Evolutionary conservation across 2,329 filamentous ascomycete species (phyloP).

Genomic region (Coniochaeta prunicola): DNA sequence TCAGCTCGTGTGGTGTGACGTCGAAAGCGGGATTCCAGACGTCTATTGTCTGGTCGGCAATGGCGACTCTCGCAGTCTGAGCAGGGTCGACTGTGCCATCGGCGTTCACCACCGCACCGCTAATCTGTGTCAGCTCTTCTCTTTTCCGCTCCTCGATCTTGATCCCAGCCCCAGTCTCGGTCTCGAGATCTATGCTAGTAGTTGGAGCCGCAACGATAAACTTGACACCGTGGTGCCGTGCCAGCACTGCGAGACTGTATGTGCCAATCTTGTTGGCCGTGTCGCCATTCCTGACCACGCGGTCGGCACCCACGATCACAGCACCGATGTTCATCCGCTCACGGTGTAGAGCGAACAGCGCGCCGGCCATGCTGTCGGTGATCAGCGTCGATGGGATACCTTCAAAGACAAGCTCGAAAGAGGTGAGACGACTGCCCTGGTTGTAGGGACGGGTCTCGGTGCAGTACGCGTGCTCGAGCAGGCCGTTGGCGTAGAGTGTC

Average conservation of each 20-base stretch:
- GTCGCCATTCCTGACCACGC: constrained; percentile 93
- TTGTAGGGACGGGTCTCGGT: constrained; percentile 97
- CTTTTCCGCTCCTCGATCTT: constrained; percentile 81
- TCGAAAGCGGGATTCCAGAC: constrained; percentile 99
- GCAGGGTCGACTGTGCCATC: constrained; percentile 57
- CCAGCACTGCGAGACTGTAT: constrained; percentile 86
- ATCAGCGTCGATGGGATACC: constrained; percentile 84
- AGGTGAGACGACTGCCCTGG: constrained; percentile 89
- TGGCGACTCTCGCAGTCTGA: constrained; percentile 65
- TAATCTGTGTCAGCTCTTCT: constrained; percentile 78
- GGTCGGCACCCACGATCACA: constrained; percentile 89
- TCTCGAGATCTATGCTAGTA: constrained; percentile 85
- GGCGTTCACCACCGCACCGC: constrained; percentile 61
- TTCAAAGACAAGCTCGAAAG: constrained; percentile 95
- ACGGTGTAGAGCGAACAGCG: constrained; percentile 63
- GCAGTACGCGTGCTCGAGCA: constrained; percentile 81
- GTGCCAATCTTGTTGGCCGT: constrained; percentile 99
- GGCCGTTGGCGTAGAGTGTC: constrained; percentile 58
- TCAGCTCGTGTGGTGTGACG: constrained; percentile 79
- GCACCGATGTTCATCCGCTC: constrained; percentile 64
- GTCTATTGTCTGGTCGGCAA: constrained; percentile 67
- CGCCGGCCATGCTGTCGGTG: constrained; percentile 93
- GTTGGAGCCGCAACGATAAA: constrained; percentile 93
- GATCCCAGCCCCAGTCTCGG: constrained; percentile 70
- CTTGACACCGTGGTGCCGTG: constrained; percentile 79